These are phyloP conservation scores for Daucus carota DNA, from an alignment of 129 eudicot genomes.

Conservation along the genomic window DH1_v3.0 NC_030383.2:7574501-7575000, in stretches of 20 bases:
- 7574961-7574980: conserved; percentile 70
- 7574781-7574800: not conserved
- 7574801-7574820: not conserved
- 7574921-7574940: conserved; percentile 99
- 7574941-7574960: conserved; percentile 82
- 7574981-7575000: conserved; percentile 66
- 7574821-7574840: not conserved
- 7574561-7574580: conserved; percentile 8
- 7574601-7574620: conserved; percentile 96
- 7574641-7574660: conserved; percentile 96
- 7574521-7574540: not conserved
- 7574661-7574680: conserved; percentile 84
- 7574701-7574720: not conserved
- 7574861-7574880: conserved; percentile 96
- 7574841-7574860: conserved; percentile 24
- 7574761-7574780: conserved; percentile 11
- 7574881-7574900: conserved; percentile 98
- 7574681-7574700: conserved; percentile 11
- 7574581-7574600: conserved; percentile 68
- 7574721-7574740: conserved; percentile 6
- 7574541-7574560: not conserved
- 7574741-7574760: conserved; percentile 4
- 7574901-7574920: conserved; percentile 95
- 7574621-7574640: conserved; percentile 97
- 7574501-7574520: not conserved